Evolutionary conservation across 371 early-diverging fungal species (phyloP).

Genomic region (Apophysomyces elegans): DNA sequence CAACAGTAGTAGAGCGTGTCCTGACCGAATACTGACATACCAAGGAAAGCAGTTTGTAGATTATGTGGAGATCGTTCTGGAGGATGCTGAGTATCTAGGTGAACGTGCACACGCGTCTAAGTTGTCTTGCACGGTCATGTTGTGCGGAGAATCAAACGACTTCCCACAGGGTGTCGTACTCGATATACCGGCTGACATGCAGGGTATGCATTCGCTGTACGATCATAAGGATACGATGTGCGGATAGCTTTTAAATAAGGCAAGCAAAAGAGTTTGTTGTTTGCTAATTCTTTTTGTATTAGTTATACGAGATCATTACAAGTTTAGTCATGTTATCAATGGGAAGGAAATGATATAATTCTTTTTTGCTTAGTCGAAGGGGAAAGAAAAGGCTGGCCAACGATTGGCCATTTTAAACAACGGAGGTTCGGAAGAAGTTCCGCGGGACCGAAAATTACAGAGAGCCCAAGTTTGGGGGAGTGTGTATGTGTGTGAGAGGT

Average conservation of each 20-base stretch:
- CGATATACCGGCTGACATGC: slow-evolving; percentile 10
- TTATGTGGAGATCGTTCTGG: neutral
- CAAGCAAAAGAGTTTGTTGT: slow-evolving; percentile 1
- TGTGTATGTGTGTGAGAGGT: too few relatives aligned
- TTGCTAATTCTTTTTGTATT: neutral
- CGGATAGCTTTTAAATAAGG: slow-evolving; percentile 10
- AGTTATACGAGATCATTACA: neutral
- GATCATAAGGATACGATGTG: slow-evolving; percentile 1
- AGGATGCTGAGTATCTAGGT: neutral
- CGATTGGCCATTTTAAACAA: slow-evolving; percentile 6
- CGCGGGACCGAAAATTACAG: slow-evolving; percentile 24
- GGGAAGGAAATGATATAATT: neutral
- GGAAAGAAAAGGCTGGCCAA: neutral
- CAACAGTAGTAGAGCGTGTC: too few relatives aligned
- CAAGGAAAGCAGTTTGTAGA: neutral
- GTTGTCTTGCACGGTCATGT: slow-evolving; percentile 1
- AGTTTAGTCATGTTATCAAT: neutral
- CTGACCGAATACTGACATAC: too few relatives aligned
- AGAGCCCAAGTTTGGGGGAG: too few relatives aligned
- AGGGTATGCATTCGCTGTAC: slow-evolving; percentile 10
- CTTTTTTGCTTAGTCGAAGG: neutral
- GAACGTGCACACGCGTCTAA: neutral
- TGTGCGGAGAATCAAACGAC: slow-evolving; percentile 3
- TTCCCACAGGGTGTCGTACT: slow-evolving; percentile 8
- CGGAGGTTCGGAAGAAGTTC: slow-evolving; percentile 19